Conservation (phyloP, 805 yeast species). For the Saturnispora quitensis region DNA sequence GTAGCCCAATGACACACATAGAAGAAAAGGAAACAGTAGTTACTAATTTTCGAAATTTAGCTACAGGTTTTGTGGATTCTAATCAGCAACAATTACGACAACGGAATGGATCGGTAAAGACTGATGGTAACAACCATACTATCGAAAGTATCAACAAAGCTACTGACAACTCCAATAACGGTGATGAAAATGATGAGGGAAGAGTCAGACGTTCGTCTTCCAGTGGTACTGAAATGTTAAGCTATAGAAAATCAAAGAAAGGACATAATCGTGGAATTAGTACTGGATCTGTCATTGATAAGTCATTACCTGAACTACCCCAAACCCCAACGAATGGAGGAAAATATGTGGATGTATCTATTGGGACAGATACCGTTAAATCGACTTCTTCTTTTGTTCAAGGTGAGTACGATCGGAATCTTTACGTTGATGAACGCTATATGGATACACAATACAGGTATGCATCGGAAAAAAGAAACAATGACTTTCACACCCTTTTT, state of each 20-base stretch:
- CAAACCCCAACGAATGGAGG: slow-evolving; percentile 43
- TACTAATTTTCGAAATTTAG: not conserved
- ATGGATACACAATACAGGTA: slow-evolving; percentile 50
- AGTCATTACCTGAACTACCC: slow-evolving; percentile 18
- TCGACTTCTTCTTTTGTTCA: slow-evolving; percentile 1
- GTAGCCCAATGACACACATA: not conserved
- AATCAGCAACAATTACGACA: not conserved
- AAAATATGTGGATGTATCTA: not conserved
- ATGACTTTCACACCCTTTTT: slow-evolving; percentile 73
- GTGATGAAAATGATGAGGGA: not conserved
- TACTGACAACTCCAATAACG: not conserved
- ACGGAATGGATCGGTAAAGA: not conserved
- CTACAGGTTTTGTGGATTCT: not conserved
- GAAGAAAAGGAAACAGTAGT: not conserved
- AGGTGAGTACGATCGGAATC: slow-evolving; percentile 29
- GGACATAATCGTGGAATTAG: not conserved
- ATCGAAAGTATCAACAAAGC: not conserved
- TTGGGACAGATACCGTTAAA: slow-evolving; percentile 24
- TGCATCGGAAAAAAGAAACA: slow-evolving; percentile 55
- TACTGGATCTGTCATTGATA: slow-evolving; percentile 8
- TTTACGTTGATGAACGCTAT: slow-evolving; percentile 51
- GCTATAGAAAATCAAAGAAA: slow-evolving; percentile 6
- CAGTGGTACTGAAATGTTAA: slow-evolving; percentile 10
- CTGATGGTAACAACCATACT: not conserved
- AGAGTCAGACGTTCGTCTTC: not conserved